These are phyloP conservation scores for Tagetes erecta DNA, from an alignment of 129 eudicot genomes.

Conservation along the genomic window DNA sequence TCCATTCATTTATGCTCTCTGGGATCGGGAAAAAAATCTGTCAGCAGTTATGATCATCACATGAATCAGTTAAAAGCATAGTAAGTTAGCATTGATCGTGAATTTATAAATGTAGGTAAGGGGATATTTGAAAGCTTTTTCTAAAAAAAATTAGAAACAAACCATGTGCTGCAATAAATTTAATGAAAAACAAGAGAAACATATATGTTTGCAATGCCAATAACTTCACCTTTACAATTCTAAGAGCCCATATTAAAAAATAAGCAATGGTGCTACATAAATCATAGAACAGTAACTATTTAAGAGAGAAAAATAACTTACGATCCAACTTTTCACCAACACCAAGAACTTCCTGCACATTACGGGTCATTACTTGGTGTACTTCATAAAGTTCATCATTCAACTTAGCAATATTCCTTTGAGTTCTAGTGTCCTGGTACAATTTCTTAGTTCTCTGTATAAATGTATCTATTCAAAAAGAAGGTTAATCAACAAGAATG, in stretches of 20 bases:
- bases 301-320: constrained; percentile 44
- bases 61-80: background rate
- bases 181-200: background rate
- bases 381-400: constrained; percentile 99
- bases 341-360: constrained; percentile 99
- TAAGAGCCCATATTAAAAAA: background rate
- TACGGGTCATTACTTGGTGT: constrained; percentile 98
- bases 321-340: constrained; percentile 99
- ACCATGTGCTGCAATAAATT: background rate
- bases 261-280: background rate
- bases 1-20: background rate
- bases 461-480: constrained; percentile 61
- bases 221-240: background rate
- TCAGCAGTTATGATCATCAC: background rate
- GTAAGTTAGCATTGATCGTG: background rate
- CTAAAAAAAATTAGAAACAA: background rate
- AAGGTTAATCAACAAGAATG: background rate
- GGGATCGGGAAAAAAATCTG: background rate
- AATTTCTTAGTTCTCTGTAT: constrained; percentile 89
- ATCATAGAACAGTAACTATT: background rate
- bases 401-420: constrained; percentile 80
- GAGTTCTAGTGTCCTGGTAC: constrained; percentile 97
- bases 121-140: background rate
- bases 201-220: background rate
- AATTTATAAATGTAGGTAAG: background rate